Evolutionary conservation across 164 flowering plant genomes (phyloP), one percentile per base, ranked within the genome.

Genomic region (Magnolia changhungtana): DNA sequence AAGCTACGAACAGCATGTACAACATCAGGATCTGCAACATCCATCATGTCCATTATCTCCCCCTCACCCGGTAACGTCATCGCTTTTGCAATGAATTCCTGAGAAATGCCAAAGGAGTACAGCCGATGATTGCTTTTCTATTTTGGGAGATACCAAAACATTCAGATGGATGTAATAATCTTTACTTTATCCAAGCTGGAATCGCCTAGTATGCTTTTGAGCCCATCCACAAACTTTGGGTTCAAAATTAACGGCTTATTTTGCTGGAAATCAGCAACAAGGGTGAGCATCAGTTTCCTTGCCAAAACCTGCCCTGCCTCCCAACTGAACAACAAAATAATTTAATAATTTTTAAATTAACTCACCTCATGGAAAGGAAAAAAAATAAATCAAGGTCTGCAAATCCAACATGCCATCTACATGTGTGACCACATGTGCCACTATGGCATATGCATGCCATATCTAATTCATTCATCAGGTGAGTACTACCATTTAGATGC

Each of bases 11-110:
- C 98, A 49, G 94, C 92, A 83, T 96, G 98, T 81, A 94, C 99
- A 76, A 97, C 98, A 89, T 96, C 98, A 14, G 98, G 99, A 83
- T 94, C 99, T 23, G 97, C 99, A 77, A 96, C 90, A 70, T 82
- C 87, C 99, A 96, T 90, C 91, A 96, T 82, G 85, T 96, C 99
- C 99, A 94, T 96, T 81, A 92, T 88, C 82, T 94, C 99, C 63
- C 98, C 97, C 83, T 84, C 92, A 79, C 97, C 94, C 52, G 99
- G 98, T 37, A 94, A 83, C 72, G 94, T 88, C 49, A 92, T 83
- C 65, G 97, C 99, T 81, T 91, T 92, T 45, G 98, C 93, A 79
- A 96, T 86, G 77, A 96, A 94, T 89, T 96, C 99, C 98, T 96
- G 76, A 16, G 55, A 52, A 73, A 49, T 45, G 14, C 55, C 19